Percentiles rank a stretch among this genome's conserved stretches.
phyloP scores from a whole-genome alignment of 2,329 filamentous ascomycete genomes.

The Kalmusia sp. region DNA sequence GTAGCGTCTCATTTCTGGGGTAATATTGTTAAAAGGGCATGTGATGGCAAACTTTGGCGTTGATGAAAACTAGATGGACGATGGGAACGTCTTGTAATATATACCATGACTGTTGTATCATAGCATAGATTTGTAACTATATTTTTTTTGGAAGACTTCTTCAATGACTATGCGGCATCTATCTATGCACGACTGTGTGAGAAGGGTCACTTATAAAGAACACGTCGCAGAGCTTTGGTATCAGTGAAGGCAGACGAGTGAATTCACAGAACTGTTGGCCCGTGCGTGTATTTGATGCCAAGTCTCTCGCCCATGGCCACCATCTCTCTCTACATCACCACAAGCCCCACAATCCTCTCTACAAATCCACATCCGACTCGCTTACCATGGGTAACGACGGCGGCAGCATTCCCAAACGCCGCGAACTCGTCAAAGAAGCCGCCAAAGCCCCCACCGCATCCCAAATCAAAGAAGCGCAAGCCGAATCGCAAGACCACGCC shows the following conservation, averaged over 20 bases:
- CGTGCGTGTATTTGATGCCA: neutral
- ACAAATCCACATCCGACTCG: conserved; percentile 4
- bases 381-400: conserved; percentile 91
- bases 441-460: conserved; percentile 81
- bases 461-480: conserved; percentile 86
- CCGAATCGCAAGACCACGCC: conserved; percentile 83
- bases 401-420: conserved; percentile 90
- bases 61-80: neutral
- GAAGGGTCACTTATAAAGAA: too few relatives aligned
- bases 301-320: too few relatives aligned
- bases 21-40: too few relatives aligned
- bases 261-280: neutral
- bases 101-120: conserved; percentile 1
- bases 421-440: conserved; percentile 94
- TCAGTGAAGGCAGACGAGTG: too few relatives aligned
- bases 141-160: too few relatives aligned
- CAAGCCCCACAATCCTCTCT: neutral
- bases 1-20: neutral
- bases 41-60: neutral
- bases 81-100: neutral
- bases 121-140: neutral
- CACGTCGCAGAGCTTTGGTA: too few relatives aligned
- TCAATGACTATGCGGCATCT: too few relatives aligned
- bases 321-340: too few relatives aligned
- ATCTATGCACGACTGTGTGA: too few relatives aligned